Evolutionary conservation across 164 flowering plant species (phyloP), one percentile per base, ranked within the genome.

Genomic region (Sedum album): DNA sequence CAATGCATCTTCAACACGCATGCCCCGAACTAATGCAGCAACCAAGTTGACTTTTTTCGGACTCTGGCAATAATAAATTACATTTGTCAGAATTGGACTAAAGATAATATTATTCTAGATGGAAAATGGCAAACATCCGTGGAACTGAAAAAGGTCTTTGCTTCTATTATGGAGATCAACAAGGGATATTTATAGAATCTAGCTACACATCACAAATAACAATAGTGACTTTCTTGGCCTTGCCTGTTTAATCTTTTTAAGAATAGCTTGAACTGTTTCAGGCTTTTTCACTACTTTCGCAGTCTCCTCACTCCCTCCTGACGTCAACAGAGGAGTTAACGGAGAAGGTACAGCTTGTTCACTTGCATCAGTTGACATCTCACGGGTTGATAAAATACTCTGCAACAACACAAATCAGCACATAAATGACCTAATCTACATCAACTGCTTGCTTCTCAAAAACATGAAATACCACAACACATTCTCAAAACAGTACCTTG

Each of bases 1-100:
- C 39, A 91, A 69, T 64, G 99, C 99, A 83, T 94, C 97, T 81
- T 94, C 96, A 70, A 91, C 97, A 44, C 92, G 99, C 99, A 94
- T 91, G 49, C 99, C 97, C 73, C 99, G 92, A 70, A 94, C 93
- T 70, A 94, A 81, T 36, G 86, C 85, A 78, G 97, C 99, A 71
- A 91, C 97, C 76, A 94, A 77, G 77, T 91, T 91, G 70, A 94
- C 81, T 83, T 94, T 94, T 74, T 90, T 91, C 17, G 97, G 97
- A 77, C 99, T 94, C 97, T 94, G 78, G 38, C 7, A 7, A 70
- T 74, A 80, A 21, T 46, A 77, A 68, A 10, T 6, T 44, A 61
- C 44, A 68, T 5, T 35, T 2, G 28, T 39, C 23, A 69, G 31
- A 66, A 41, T 41, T 65, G 25, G 65, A 20, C 0, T 44, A 30